These are phyloP conservation scores for Colletotrichum agaves DNA, from an alignment of 2,329 filamentous ascomycete species.

Conservation along the genomic window DNA sequence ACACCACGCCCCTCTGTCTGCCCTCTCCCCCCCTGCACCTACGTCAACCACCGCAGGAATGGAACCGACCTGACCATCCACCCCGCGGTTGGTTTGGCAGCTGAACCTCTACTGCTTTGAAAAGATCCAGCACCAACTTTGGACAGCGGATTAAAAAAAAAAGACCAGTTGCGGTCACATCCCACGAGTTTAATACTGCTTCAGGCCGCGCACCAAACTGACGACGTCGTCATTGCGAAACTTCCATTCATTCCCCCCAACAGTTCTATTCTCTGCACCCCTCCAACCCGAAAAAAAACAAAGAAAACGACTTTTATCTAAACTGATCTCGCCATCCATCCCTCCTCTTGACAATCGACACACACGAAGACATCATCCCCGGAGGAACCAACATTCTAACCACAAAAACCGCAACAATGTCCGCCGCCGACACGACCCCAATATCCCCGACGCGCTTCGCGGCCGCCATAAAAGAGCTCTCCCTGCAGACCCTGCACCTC, in stretches of 20 bases:
- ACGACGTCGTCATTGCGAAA: neutral
- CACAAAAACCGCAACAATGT: conserved; percentile 58
- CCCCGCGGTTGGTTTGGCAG: conserved; percentile 20
- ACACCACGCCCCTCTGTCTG: neutral
- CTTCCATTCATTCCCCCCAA: neutral
- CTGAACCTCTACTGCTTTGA: neutral
- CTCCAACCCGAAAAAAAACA: neutral
- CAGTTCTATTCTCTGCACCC: no score
- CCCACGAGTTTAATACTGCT: neutral
- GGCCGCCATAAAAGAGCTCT: conserved; percentile 73
- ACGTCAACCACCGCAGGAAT: conserved; percentile 19
- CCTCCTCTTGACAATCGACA: neutral
- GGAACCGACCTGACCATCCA: conserved; percentile 8
- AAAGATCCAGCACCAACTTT: neutral
- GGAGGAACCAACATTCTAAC: neutral
- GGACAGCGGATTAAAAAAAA: neutral
- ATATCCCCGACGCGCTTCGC: conserved; percentile 73
- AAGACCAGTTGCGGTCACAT: neutral
- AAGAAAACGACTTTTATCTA: neutral
- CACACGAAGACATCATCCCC: neutral
- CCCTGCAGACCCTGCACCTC: conserved; percentile 73
- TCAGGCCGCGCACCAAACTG: neutral
- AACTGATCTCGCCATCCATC: neutral
- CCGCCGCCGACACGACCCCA: conserved; percentile 70
- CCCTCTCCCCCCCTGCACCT: neutral